Evolutionary conservation across 345 rosid genomes (phyloP).

Genomic region (Pelargonium nanum): DNA sequence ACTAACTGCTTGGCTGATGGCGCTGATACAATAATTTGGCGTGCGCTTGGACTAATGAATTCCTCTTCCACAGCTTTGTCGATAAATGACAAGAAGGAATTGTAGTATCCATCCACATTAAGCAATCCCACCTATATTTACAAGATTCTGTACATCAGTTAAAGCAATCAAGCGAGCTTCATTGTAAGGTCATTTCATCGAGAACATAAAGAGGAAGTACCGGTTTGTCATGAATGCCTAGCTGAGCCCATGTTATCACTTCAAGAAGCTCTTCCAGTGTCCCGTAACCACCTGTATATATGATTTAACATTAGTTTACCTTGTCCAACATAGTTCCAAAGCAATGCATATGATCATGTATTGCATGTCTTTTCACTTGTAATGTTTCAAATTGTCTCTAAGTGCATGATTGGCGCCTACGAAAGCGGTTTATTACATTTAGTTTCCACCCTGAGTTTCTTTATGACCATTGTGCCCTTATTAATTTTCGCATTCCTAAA

Average conservation of each 20-base stretch:
- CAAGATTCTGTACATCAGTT: background rate
- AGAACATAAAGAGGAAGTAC: background rate
- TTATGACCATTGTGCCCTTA: no score
- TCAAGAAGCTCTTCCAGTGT: background rate
- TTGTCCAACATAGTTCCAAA: no score
- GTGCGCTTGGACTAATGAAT: background rate
- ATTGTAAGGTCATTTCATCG: no score
- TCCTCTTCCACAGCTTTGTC: background rate
- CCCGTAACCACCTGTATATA: background rate
- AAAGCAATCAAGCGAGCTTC: background rate
- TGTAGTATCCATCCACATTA: background rate
- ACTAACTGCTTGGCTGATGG: background rate
- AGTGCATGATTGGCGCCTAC: no score
- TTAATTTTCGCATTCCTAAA: no score
- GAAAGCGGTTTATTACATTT: no score
- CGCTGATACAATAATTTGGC: background rate
- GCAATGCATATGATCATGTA: no score
- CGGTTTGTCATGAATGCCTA: background rate
- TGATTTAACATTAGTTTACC: background rate
- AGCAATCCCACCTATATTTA: background rate
- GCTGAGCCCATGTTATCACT: background rate
- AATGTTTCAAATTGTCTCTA: no score
- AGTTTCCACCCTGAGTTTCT: no score
- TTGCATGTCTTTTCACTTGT: no score
- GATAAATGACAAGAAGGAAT: background rate